Evolutionary conservation across 305 asterid genomes (phyloP), one percentile per base, ranked within the genome.

Genomic region (Coffea humblotiana): DNA sequence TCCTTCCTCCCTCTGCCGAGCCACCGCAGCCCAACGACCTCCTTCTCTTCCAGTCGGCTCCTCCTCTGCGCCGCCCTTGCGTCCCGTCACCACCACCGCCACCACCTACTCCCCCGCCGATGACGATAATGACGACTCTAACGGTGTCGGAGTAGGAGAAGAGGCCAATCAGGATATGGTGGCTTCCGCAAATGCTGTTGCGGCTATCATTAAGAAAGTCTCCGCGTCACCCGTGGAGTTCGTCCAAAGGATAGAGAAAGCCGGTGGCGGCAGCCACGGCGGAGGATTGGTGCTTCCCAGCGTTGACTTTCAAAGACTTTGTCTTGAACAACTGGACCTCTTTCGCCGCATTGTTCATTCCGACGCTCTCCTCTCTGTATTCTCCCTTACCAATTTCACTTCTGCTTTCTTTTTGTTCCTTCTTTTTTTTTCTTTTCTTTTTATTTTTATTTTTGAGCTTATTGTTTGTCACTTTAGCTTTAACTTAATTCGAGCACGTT

Each of bases 171-270:
- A 37, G 56, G 70, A 70, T 27, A 82, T 88, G 91, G 94, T 93
- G 49, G 76, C 93, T 0, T 93, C 98, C 37, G 97, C 99, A 18
- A 86, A 92, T 19, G 98, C 98, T 60, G 87, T 95, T 76, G 94
- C 92, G 27, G 90, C 91, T 72, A 90, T 92, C n/a, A 85, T 95
- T 52, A 91, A 93, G 37, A 88, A 85, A 79, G 95, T 91, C 0
- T 95, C 99, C 64, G 90, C 92, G 45, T 92, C 97, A 21, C 97
- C 99, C 52, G 99, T 95, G 83, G 97, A 95, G 71, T 93, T 95
- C 83, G 89, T 86, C 72, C 90, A 93, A 85, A 90, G 89, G 83
- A 82, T 91, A 27, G 98, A 93, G 85, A 86, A 85, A 71, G 85
- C 84, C 47, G 82, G 85, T 40, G 43, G 43, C 43, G 3, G 43